Conservation (phyloP, 2,329 filamentous ascomycete genomes). For the Verticillium albo-atrum region DNA sequence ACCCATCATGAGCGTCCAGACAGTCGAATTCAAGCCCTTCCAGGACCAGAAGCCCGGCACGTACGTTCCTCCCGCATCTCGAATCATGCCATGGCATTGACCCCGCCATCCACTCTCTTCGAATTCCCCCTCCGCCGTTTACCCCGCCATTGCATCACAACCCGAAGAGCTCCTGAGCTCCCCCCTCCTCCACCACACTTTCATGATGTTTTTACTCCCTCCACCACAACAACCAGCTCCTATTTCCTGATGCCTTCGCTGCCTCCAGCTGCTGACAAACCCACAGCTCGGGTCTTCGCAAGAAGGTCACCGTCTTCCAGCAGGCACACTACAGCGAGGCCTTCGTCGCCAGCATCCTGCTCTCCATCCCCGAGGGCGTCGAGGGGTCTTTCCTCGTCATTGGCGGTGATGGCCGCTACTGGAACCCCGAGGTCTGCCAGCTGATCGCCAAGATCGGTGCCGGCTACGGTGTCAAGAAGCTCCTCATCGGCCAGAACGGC, state of each 20-base stretch:
- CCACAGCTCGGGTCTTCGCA: constrained; percentile 87
- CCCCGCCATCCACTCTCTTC: constrained; percentile 9
- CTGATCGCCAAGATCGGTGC: constrained; percentile 95
- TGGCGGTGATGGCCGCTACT: constrained; percentile 94
- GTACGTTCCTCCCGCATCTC: constrained; percentile 57
- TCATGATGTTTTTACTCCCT: background rate
- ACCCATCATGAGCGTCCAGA: constrained; percentile 64
- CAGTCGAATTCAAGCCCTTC: constrained; percentile 79
- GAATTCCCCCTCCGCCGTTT: constrained; percentile 15
- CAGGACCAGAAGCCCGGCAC: constrained; percentile 98
- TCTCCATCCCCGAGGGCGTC: constrained; percentile 92
- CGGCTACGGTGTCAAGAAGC: constrained; percentile 98
- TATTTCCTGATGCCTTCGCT: background rate
- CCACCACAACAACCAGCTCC: background rate
- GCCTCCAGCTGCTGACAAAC: constrained; percentile 4
- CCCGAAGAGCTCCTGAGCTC: background rate
- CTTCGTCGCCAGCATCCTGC: constrained; percentile 88
- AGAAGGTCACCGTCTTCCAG: constrained; percentile 98
- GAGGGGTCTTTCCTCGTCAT: constrained; percentile 88
- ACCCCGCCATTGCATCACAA: constrained; percentile 22
- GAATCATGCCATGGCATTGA: background rate
- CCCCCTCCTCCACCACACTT: constrained; percentile 6
- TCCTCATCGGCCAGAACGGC: constrained; percentile 91
- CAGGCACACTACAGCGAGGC: constrained; percentile 92
- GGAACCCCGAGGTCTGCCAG: constrained; percentile 95